Evolutionary conservation across 495 filamentous ascomycete genomes (phyloP), one percentile per base, ranked within the genome.

Genomic region (Bombardia bombarda): DNA sequence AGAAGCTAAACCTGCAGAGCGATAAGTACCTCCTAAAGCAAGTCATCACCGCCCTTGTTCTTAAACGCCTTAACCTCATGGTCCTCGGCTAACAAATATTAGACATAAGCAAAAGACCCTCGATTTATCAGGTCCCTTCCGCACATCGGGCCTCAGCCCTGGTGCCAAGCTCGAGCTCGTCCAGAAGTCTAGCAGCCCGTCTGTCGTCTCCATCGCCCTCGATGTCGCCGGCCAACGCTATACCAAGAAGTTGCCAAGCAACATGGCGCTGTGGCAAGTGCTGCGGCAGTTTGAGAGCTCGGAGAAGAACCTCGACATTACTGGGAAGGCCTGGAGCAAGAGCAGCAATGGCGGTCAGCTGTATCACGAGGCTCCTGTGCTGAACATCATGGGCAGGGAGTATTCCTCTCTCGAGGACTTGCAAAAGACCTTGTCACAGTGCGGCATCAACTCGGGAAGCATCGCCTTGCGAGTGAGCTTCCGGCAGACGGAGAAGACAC

Each of bases 81-180:
- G 16, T 40, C 25, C 50, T n/a, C 51, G 32, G 40, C 7, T 33
- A 12, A 24, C 32, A 12, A 14, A 28, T 12, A 20, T 7, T 46
- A 88, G 85, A 52, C 71, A 90, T 52, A 89, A 86, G 57, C 81
- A 85, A 52, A 93, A 90, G 56, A 70, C 78, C 22, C 63, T 98
- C 10, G 87, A 96, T 56, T 73, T 97, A 7, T 90, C 88, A 10
- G 75, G 83, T 14, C 80, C 83, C 25, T 84, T 86, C 61, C 83
- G 90, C n/a, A 82, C 90, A 24, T 86, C 90, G 1, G 89, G 89
- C 41, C 79, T 98, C 9, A 70, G 72, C 5, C 76, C 87, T 13
- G 92, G 92, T 22, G 90, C 92, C 20, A 95, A 93, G 51, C 75
- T 98, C 17, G 89, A 98, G 51, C 83, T 97, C 35, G 82, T 95